Evolutionary conservation across 257 asterid genomes (phyloP).

Genomic region (Haberlea rhodopensis): DNA sequence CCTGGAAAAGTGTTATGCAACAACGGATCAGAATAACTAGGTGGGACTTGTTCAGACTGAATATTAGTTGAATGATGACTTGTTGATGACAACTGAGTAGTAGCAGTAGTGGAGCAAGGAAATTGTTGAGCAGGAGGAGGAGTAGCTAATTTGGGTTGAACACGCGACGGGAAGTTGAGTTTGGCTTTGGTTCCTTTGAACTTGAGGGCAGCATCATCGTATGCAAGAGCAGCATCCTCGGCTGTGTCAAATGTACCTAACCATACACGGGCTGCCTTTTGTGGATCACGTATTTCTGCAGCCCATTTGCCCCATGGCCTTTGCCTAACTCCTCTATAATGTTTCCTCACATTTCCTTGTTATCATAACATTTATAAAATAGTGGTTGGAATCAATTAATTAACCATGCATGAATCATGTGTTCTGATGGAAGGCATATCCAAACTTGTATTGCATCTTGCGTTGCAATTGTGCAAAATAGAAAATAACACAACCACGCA

Average conservation of each 20-base stretch:
- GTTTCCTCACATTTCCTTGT: slow-evolving; percentile 42
- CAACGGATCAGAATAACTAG: slow-evolving; percentile 19
- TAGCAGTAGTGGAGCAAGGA: neutral
- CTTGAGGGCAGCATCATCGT: slow-evolving; percentile 76
- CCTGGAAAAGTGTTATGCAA: slow-evolving; percentile 52
- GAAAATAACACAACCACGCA: too few relatives aligned
- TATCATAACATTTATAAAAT: neutral
- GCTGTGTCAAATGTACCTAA: slow-evolving; percentile 82
- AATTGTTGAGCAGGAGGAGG: slow-evolving; percentile 22
- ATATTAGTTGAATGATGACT: neutral
- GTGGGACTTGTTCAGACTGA: neutral
- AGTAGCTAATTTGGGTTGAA: slow-evolving; percentile 35
- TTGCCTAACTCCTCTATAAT: slow-evolving; percentile 81
- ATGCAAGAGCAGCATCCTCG: slow-evolving; percentile 88
- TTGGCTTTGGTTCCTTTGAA: slow-evolving; percentile 90
- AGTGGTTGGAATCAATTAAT: neutral
- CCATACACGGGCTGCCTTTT: slow-evolving; percentile 85
- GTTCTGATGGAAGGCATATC: neutral
- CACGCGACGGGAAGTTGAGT: slow-evolving; percentile 76
- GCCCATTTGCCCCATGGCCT: slow-evolving; percentile 98
- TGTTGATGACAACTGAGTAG: neutral
- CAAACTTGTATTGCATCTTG: neutral
- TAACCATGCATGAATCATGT: too few relatives aligned
- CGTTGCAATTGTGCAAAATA: too few relatives aligned
- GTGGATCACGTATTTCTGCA: slow-evolving; percentile 79